Evolutionary conservation across 352 stramenopile genomes (phyloP).

Genomic region (Phytophthora pistaciae): DNA sequence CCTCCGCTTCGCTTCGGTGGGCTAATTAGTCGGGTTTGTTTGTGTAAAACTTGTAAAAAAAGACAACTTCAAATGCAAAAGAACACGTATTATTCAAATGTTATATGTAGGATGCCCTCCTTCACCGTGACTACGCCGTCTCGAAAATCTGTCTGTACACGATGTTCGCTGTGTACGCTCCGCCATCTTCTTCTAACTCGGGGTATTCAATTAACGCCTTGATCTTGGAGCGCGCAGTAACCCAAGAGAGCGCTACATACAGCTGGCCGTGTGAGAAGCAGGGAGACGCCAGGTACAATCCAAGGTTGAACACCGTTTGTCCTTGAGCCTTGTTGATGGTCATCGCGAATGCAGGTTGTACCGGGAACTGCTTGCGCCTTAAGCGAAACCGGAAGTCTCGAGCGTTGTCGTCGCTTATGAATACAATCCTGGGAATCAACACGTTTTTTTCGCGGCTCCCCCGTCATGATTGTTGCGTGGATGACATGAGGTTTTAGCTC

Average conservation of each 20-base stretch:
- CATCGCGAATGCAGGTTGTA: constrained; percentile 40
- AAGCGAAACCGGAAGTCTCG: constrained; percentile 31
- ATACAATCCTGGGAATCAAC: constrained; percentile 31
- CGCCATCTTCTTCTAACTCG: constrained; percentile 17
- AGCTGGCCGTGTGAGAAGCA: constrained; percentile 41
- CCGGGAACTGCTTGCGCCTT: constrained; percentile 30
- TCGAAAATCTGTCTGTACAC: constrained; percentile 21
- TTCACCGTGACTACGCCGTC: neutral
- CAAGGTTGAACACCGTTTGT: constrained; percentile 41
- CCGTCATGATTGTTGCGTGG: constrained; percentile 40
- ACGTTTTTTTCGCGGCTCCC: constrained; percentile 20
- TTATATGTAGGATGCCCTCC: too few relatives aligned
- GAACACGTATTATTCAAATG: too few relatives aligned
- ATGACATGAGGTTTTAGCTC: constrained; percentile 34
- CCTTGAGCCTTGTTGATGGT: constrained; percentile 51
- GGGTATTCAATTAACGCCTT: constrained; percentile 26
- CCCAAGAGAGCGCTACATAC: neutral
- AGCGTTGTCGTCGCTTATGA: constrained; percentile 19
- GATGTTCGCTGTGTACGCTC: constrained; percentile 18
- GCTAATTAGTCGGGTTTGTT: too few relatives aligned
- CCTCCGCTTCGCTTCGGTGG: too few relatives aligned
- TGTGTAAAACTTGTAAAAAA: too few relatives aligned
- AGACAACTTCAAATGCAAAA: too few relatives aligned
- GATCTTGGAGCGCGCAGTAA: constrained; percentile 17
- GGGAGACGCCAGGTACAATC: constrained; percentile 27